These are phyloP conservation scores for Aspergillus amoenus DNA, from an alignment of 2,329 filamentous ascomycete genomes.

Conservation along the genomic window DNA sequence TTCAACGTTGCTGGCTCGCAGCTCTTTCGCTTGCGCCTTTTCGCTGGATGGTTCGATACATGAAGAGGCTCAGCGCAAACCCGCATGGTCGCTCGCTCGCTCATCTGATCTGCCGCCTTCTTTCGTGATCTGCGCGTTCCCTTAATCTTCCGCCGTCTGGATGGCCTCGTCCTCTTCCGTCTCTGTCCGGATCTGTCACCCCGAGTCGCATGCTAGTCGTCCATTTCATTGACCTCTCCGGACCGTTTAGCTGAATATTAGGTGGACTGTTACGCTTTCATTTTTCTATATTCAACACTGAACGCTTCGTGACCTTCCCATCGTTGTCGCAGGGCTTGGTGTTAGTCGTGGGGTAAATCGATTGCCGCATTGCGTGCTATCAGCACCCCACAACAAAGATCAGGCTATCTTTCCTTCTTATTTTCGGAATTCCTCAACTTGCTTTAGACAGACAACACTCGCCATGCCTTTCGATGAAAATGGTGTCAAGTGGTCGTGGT, in stretches of 20 bases:
- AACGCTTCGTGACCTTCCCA: not conserved
- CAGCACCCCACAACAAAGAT: not conserved
- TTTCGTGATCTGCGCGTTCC: not conserved
- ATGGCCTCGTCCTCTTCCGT: not conserved
- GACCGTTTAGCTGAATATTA: not conserved
- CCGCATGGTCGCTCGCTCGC: not conserved
- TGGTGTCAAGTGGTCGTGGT: slow-evolving; percentile 49
- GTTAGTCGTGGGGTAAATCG: not conserved
- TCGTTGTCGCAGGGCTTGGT: not conserved
- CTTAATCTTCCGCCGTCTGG: not conserved
- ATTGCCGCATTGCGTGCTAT: slow-evolving; percentile 3
- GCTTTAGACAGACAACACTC: not conserved
- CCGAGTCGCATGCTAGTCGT: not conserved
- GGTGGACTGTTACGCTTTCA: not conserved
- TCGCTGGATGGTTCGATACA: not conserved
- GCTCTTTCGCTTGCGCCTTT: not conserved
- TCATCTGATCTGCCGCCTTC: not conserved
- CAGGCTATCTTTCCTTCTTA: not conserved
- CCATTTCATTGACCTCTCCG: not conserved
- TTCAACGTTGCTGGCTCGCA: not conserved
- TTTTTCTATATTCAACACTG: not conserved
- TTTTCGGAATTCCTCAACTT: not conserved
- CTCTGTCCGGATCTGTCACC: not conserved
- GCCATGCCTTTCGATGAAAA: slow-evolving; percentile 47
- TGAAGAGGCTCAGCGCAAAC: not conserved